phyloP scores from a whole-genome alignment of 306 rosid species.

The Vigna reflexopilosa region DNA sequence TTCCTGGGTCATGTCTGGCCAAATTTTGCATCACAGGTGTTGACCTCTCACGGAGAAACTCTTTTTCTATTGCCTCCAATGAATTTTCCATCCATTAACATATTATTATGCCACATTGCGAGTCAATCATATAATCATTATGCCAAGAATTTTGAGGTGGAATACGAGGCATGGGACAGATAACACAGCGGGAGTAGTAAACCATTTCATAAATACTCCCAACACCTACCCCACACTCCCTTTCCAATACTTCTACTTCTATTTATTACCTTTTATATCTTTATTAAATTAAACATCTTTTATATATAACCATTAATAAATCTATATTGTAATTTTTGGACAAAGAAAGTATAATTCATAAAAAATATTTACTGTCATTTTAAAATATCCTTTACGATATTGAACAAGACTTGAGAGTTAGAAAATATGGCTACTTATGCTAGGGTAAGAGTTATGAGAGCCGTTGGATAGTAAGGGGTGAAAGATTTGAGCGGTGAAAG shows the following conservation, averaged over 20 bases:
- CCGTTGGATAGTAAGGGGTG: conserved; percentile 32
- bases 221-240: neutral
- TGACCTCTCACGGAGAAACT: conserved; percentile 49
- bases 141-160: conserved; percentile 57
- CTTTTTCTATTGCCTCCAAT: conserved; percentile 16
- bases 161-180: conserved; percentile 55
- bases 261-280: no score
- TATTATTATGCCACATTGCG: conserved; percentile 15
- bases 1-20: conserved; percentile 45
- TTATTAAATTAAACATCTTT: no score
- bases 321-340: no score
- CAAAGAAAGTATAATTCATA: no score
- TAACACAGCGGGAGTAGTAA: neutral
- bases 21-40: conserved; percentile 52
- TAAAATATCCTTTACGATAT: no score
- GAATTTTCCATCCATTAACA: conserved; percentile 24
- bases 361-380: no score
- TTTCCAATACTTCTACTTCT: neutral
- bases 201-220: conserved; percentile 28
- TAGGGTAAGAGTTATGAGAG: neutral
- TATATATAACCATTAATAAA: no score
- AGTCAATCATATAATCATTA: conserved; percentile 70
- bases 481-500: conserved; percentile 33
- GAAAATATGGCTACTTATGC: neutral
- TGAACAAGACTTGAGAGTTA: no score